These are phyloP conservation scores for Mrakia hoshinonis DNA, from an alignment of 768 basidiomycete genomes.

Conservation along the genomic window DNA sequence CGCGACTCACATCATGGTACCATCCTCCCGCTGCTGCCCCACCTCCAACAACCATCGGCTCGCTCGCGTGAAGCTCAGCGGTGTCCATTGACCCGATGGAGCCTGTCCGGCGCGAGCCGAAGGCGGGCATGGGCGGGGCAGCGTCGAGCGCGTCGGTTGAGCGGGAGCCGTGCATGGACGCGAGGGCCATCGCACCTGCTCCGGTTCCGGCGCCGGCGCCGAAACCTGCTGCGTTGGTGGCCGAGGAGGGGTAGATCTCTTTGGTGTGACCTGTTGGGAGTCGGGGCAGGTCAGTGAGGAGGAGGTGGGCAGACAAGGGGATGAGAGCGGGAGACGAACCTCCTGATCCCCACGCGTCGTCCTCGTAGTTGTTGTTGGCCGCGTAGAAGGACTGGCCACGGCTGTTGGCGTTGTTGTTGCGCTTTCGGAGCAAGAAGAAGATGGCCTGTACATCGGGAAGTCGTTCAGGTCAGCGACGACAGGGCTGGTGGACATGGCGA, in stretches of 20 bases:
- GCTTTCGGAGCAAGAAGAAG: neutral
- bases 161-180: slow-evolving; percentile 2
- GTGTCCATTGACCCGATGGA: slow-evolving; percentile 14
- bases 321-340: neutral
- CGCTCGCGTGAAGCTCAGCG: slow-evolving; percentile 10
- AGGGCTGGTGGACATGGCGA: too few relatives aligned
- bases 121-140: neutral
- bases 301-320: neutral
- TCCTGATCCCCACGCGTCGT: slow-evolving; percentile 23
- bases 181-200: neutral
- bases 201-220: neutral
- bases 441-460: neutral
- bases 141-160: slow-evolving; percentile 23
- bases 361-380: slow-evolving; percentile 1
- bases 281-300: neutral
- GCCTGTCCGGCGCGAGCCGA: neutral
- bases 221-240: neutral
- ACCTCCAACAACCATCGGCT: neutral
- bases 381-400: neutral
- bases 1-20: slow-evolving; percentile 9
- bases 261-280: slow-evolving; percentile 5
- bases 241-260: neutral
- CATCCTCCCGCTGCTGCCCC: neutral
- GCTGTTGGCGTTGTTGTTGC: neutral
- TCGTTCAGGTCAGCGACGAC: too few relatives aligned